Evolutionary conservation across 805 yeast genomes (phyloP).

Genomic region (Saturnispora sekii): DNA sequence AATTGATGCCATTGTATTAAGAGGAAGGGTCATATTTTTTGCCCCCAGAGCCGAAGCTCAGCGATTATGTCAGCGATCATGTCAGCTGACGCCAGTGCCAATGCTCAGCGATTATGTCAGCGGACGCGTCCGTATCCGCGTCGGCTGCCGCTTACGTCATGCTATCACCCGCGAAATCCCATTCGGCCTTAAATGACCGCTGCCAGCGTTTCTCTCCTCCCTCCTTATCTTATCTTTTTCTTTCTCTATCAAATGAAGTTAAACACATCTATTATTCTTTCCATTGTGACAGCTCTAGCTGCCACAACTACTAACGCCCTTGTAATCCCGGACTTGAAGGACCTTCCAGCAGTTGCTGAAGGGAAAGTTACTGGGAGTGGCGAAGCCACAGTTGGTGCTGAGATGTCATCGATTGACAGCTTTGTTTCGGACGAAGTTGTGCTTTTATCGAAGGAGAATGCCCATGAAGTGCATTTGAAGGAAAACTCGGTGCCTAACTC

Average conservation of each 20-base stretch:
- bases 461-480: constrained; percentile 41
- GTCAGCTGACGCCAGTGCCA: background rate
- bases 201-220: constrained; percentile 1
- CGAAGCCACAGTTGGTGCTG: constrained; percentile 24
- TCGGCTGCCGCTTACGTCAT: background rate
- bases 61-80: background rate
- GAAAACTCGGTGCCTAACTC: constrained; percentile 54
- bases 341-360: constrained; percentile 9
- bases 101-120: background rate
- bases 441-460: constrained; percentile 16
- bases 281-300: constrained; percentile 13
- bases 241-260: constrained; percentile 12
- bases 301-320: constrained; percentile 13
- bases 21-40: background rate
- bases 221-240: background rate
- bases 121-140: too few relatives aligned
- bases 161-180: constrained; percentile 1
- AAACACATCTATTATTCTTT: constrained; percentile 10
- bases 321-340: constrained; percentile 15
- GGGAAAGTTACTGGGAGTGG: constrained; percentile 12
- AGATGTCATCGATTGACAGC: constrained; percentile 1
- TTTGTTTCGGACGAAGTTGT: background rate
- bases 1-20: background rate
- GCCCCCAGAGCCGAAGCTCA: background rate
- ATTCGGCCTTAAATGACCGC: background rate